Evolutionary conservation across 2,329 filamentous ascomycete genomes (phyloP).

Genomic region (Ciborinia camelliae): DNA sequence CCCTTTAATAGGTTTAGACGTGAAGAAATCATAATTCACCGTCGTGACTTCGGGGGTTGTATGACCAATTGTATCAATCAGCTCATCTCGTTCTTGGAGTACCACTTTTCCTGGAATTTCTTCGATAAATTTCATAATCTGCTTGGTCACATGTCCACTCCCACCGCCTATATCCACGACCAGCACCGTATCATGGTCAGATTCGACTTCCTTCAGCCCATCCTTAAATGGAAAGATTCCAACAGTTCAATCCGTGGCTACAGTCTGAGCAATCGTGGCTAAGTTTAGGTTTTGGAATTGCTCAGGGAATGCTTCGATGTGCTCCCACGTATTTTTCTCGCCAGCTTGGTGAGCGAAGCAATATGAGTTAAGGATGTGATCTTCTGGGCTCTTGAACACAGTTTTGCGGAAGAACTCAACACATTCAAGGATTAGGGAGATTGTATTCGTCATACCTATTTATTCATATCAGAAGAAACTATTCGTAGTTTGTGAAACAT

Average conservation of each 20-base stretch:
- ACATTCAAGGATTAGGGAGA: slow-evolving; percentile 24
- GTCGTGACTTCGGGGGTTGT: slow-evolving; percentile 35
- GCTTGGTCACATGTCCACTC: slow-evolving; percentile 41
- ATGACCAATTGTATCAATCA: slow-evolving; percentile 28
- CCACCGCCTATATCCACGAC: slow-evolving; percentile 44
- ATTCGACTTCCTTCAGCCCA: slow-evolving; percentile 24
- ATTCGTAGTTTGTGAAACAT: background rate
- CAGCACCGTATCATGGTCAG: slow-evolving; percentile 30
- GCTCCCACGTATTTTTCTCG: slow-evolving; percentile 32
- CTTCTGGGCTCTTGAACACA: slow-evolving; percentile 28
- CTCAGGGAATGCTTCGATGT: slow-evolving; percentile 30
- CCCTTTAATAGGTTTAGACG: slow-evolving; percentile 34
- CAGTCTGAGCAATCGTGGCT: slow-evolving; percentile 31
- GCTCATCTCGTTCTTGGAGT: slow-evolving; percentile 42
- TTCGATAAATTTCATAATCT: slow-evolving; percentile 37
- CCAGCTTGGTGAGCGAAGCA: slow-evolving; percentile 31
- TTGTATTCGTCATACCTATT: slow-evolving; percentile 30
- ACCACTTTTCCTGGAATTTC: slow-evolving; percentile 39
- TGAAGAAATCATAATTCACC: slow-evolving; percentile 35
- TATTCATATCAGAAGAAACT: background rate
- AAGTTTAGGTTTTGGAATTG: slow-evolving; percentile 33
- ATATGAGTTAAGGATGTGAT: slow-evolving; percentile 32
- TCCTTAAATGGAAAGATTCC: slow-evolving; percentile 31
- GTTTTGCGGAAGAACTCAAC: slow-evolving; percentile 29
- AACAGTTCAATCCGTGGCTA: slow-evolving; percentile 19